These are phyloP conservation scores for Rhodamnia argentea DNA, from an alignment of 345 rosid genomes.

Conservation along the genomic window DNA sequence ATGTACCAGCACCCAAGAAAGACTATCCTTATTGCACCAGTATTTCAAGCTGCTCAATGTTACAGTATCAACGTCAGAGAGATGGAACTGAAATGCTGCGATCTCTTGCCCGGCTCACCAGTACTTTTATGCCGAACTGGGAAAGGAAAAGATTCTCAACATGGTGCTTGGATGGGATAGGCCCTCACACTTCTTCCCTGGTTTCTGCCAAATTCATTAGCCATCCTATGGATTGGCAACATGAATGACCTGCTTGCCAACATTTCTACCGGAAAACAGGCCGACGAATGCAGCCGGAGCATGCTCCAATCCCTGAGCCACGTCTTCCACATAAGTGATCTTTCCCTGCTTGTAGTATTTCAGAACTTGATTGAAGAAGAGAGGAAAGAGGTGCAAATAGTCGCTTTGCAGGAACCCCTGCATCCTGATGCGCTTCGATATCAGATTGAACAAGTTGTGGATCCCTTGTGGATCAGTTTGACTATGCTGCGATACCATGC, in stretches of 20 bases:
- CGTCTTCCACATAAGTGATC: neutral
- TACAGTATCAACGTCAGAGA: neutral
- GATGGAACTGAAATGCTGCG: neutral
- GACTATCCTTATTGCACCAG: neutral
- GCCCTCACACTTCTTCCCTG: neutral
- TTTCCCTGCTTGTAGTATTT: neutral
- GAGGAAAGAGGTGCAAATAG: neutral
- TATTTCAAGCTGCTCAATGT: neutral
- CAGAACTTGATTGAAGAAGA: neutral
- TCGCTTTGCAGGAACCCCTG: conserved; percentile 2
- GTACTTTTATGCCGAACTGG: neutral
- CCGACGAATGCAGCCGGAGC: neutral
- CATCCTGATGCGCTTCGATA: neutral
- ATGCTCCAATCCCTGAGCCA: neutral
- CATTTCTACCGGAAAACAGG: neutral
- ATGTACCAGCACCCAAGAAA: neutral
- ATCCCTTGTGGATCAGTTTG: neutral
- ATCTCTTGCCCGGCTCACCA: neutral
- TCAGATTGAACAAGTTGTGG: neutral
- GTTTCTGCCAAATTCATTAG: neutral
- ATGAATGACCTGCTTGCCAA: neutral
- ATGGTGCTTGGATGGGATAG: neutral
- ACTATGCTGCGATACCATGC: conserved; percentile 1
- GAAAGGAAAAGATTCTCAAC: neutral
- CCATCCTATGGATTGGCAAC: neutral